phyloP scores from a whole-genome alignment of 768 basidiomycete genomes.

The Russula vinacea region DNA sequence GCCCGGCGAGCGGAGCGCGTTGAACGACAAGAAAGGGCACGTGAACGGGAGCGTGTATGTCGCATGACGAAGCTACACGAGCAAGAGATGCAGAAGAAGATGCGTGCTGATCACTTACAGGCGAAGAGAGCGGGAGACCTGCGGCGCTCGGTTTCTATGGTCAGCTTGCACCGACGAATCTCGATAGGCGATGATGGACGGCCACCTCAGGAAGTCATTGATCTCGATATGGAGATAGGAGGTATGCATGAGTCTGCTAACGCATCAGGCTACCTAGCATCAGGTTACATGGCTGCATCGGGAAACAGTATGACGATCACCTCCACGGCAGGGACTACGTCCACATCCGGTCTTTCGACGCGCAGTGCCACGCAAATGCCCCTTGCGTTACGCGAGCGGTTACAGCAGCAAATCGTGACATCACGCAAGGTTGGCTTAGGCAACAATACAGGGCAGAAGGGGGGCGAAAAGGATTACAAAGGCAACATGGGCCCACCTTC shows the following conservation, averaged over 20 bases:
- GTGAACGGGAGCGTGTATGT: slow-evolving; percentile 41
- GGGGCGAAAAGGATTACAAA: slow-evolving; percentile 37
- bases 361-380: slow-evolving; percentile 49
- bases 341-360: slow-evolving; percentile 49
- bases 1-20: slow-evolving; percentile 45
- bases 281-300: slow-evolving; percentile 82
- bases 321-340: slow-evolving; percentile 85
- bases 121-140: slow-evolving; percentile 52
- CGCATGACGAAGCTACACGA: slow-evolving; percentile 33
- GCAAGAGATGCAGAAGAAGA: slow-evolving; percentile 34
- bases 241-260: slow-evolving; percentile 50
- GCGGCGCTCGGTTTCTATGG: slow-evolving; percentile 72
- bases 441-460: slow-evolving; percentile 35
- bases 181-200: slow-evolving; percentile 40
- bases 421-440: slow-evolving; percentile 49
- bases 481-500: slow-evolving; percentile 67
- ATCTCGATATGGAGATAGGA: slow-evolving; percentile 42
- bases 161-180: slow-evolving; percentile 61
- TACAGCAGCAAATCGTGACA: slow-evolving; percentile 66
- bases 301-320: slow-evolving; percentile 94
- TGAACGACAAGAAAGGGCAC: slow-evolving; percentile 43
- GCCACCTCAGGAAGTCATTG: slow-evolving; percentile 41
- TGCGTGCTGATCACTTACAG: slow-evolving; percentile 31
- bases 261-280: slow-evolving; percentile 68
- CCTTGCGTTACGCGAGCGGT: slow-evolving; percentile 49